A percentile compares a stretch with the other conserved stretches of the same genome.
phyloP scores from a whole-genome alignment of 1,284 basidiomycete species.

The Pseudozyma thailandica region DNA sequence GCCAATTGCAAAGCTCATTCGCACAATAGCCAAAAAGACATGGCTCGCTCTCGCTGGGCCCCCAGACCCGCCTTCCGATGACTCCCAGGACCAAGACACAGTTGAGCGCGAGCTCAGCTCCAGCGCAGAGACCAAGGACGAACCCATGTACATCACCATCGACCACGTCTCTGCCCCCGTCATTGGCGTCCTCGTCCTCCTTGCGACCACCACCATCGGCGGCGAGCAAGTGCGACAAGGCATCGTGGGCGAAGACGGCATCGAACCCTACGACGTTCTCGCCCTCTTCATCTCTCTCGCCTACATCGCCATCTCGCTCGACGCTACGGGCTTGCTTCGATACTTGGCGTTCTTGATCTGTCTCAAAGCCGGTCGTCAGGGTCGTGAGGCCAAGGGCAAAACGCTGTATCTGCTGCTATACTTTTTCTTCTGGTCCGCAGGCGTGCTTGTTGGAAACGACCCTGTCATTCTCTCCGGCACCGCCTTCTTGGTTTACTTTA shows the following conservation, averaged over 20 bases:
- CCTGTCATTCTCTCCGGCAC: constrained; percentile 74
- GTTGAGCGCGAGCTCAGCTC: constrained; percentile 22
- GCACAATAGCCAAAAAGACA: constrained; percentile 3
- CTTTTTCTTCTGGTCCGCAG: constrained; percentile 80
- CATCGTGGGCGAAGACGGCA: constrained; percentile 76
- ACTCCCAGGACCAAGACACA: constrained; percentile 26
- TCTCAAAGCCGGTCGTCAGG: constrained; percentile 48
- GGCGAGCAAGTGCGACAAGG: constrained; percentile 77
- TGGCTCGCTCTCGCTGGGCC: constrained; percentile 33
- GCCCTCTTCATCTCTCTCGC: constrained; percentile 91
- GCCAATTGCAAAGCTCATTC: constrained; percentile 17
- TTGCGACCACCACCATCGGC: constrained; percentile 79
- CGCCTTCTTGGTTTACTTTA: constrained; percentile 86
- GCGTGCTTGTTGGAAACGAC: constrained; percentile 84
- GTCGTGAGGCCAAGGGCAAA: constrained; percentile 65
- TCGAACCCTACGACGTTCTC: constrained; percentile 92
- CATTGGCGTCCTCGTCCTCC: constrained; percentile 80
- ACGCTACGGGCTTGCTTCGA: constrained; percentile 86
- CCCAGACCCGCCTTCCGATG: constrained; percentile 6
- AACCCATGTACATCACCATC: constrained; percentile 35
- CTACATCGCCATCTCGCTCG: constrained; percentile 92
- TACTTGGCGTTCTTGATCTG: constrained; percentile 74
- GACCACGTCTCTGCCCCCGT: constrained; percentile 73
- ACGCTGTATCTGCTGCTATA: constrained; percentile 83
- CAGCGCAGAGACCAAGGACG: neutral